Evolutionary conservation across 2,329 filamentous ascomycete species (phyloP).

Genomic region (Penicillium sp.): DNA sequence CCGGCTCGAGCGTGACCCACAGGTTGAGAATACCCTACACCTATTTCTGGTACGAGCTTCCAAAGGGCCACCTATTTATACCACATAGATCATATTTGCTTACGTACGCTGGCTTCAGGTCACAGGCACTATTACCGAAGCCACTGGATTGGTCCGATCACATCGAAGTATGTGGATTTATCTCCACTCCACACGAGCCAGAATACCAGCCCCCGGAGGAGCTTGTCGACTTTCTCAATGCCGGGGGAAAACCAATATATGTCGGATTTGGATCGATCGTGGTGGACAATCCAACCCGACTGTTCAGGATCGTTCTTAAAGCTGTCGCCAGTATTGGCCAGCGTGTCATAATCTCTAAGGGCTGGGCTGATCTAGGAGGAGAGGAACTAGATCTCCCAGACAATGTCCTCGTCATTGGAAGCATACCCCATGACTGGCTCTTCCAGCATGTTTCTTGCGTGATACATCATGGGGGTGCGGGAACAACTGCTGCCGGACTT

Average conservation of each 20-base stretch:
- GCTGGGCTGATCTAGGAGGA: slow-evolving; percentile 80
- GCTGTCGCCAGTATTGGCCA: slow-evolving; percentile 69
- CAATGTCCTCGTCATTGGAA: slow-evolving; percentile 81
- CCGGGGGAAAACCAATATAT: slow-evolving; percentile 74
- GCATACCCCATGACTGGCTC: slow-evolving; percentile 85
- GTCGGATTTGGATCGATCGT: slow-evolving; percentile 84
- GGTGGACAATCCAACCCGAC: slow-evolving; percentile 72
- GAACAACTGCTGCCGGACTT: slow-evolving; percentile 59
- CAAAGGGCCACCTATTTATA: too few relatives aligned
- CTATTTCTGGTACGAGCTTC: neutral
- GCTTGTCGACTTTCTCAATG: slow-evolving; percentile 68
- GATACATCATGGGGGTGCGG: slow-evolving; percentile 48
- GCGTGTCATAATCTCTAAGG: slow-evolving; percentile 81
- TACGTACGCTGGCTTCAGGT: slow-evolving; percentile 48
- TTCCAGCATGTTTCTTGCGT: slow-evolving; percentile 80
- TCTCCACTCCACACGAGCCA: slow-evolving; percentile 70
- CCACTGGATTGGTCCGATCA: slow-evolving; percentile 76
- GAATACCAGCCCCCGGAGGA: too few relatives aligned
- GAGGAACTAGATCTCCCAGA: slow-evolving; percentile 71
- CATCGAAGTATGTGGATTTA: slow-evolving; percentile 74
- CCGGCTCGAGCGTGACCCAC: slow-evolving; percentile 78
- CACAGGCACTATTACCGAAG: slow-evolving; percentile 74
- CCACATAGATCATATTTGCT: too few relatives aligned
- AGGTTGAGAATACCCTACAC: slow-evolving; percentile 66
- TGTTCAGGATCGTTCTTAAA: slow-evolving; percentile 74